These are phyloP conservation scores for Ophiosphaerella herpotricha DNA, from an alignment of 2,329 filamentous ascomycete species.

Conservation along the genomic window DNA sequence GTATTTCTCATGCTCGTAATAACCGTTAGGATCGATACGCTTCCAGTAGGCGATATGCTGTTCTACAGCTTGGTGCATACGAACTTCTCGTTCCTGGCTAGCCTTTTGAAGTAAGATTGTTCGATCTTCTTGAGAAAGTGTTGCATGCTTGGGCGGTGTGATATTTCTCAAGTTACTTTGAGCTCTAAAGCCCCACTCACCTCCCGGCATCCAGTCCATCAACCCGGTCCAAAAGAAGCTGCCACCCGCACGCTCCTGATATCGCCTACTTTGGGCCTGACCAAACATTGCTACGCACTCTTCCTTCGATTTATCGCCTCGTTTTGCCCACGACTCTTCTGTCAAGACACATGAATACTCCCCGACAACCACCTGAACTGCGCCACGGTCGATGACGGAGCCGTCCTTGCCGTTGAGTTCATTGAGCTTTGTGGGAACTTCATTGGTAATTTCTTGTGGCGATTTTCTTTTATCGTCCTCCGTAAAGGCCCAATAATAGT, in stretches of 20 bases:
- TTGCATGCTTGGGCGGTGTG: conserved; percentile 42
- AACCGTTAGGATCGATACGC: conserved; percentile 47
- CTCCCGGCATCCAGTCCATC: conserved; percentile 66
- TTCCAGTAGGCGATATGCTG: conserved; percentile 59
- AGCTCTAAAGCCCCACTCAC: conserved; percentile 64
- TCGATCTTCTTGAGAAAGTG: conserved; percentile 15
- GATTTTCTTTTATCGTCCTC: conserved; percentile 56
- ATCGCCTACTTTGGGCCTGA: conserved; percentile 53
- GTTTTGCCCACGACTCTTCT: conserved; percentile 54
- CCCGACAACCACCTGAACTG: conserved; percentile 58
- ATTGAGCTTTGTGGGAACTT: conserved; percentile 50
- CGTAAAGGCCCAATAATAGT: conserved; percentile 64
- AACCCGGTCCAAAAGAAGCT: conserved; percentile 65
- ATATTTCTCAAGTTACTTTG: conserved; percentile 54
- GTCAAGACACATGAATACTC: conserved; percentile 64
- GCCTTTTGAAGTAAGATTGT: conserved; percentile 45
- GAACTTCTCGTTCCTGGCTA: conserved; percentile 44
- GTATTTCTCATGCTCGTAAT: conserved; percentile 60
- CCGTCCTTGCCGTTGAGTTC: conserved; percentile 55
- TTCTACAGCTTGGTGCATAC: conserved; percentile 42
- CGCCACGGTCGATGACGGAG: conserved; percentile 55
- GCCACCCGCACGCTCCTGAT: conserved; percentile 56
- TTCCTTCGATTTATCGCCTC: conserved; percentile 40
- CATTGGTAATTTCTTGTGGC: conserved; percentile 58
- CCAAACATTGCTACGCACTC: conserved; percentile 54